Percentiles rank a stretch among this genome's conserved stretches.
These are phyloP conservation scores for Cercophora scortea DNA, from an alignment of 495 filamentous ascomycete species.

Conservation along the genomic window DNA sequence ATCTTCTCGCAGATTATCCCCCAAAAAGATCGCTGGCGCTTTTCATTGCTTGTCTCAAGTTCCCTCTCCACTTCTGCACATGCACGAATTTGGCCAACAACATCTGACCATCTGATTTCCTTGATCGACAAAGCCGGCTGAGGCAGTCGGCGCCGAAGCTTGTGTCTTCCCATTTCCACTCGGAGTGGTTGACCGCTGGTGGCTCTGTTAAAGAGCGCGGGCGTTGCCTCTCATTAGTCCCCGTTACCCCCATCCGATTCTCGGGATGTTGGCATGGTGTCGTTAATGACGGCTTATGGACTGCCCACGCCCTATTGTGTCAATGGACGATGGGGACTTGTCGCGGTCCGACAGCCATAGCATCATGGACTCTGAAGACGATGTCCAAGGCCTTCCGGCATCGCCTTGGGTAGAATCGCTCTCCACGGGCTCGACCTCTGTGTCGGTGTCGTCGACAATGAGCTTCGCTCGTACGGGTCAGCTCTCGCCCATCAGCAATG, in stretches of 20 bases:
- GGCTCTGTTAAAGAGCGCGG: slow-evolving; percentile 10
- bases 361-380: slow-evolving; percentile 33
- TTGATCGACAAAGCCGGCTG: slow-evolving; percentile 17
- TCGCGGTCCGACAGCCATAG: slow-evolving; percentile 37
- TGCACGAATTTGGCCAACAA: background rate
- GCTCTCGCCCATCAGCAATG: slow-evolving; percentile 43
- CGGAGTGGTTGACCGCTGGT: background rate
- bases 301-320: slow-evolving; percentile 26
- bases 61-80: background rate
- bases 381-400: slow-evolving; percentile 25
- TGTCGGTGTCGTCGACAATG: slow-evolving; percentile 13
- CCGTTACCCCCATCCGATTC: slow-evolving; percentile 1
- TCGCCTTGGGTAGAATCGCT: slow-evolving; percentile 31
- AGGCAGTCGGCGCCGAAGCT: slow-evolving; percentile 7
- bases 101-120: slow-evolving; percentile 4
- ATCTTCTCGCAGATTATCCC: background rate
- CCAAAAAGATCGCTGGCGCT: background rate
- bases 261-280: slow-evolving; percentile 26
- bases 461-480: slow-evolving; percentile 32
- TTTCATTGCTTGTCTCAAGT: background rate
- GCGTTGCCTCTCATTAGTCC: background rate
- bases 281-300: slow-evolving; percentile 39
- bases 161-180: slow-evolving; percentile 2
- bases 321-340: slow-evolving; percentile 32
- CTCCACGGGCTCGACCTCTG: slow-evolving; percentile 13